phyloP scores from a whole-genome alignment of 2,329 filamentous ascomycete species.

The Ophiostoma sp. region DNA sequence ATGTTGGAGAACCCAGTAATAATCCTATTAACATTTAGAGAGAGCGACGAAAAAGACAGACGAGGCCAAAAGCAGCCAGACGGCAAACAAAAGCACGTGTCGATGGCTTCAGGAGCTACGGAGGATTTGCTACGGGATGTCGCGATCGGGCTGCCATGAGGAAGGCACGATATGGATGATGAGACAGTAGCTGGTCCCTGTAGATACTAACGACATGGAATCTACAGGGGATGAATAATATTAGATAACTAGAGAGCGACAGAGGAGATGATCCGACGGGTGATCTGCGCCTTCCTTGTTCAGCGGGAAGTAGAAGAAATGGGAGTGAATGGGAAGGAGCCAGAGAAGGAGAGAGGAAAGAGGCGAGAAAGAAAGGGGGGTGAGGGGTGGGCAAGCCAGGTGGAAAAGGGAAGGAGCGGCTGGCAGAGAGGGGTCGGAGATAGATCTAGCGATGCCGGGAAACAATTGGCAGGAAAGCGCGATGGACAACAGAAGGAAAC shows the following conservation, averaged over 20 bases:
- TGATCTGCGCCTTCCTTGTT: slow-evolving; percentile 11
- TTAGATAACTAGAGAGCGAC: slow-evolving; percentile 1
- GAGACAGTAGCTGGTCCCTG: slow-evolving; percentile 2
- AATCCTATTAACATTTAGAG: neutral
- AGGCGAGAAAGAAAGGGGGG: neutral
- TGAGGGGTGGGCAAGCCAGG: neutral
- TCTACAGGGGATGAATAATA: neutral
- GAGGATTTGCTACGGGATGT: neutral
- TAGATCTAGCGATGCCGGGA: neutral
- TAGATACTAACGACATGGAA: neutral
- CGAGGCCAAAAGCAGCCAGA: neutral
- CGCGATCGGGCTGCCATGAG: neutral
- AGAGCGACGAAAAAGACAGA: neutral
- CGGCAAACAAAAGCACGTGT: neutral
- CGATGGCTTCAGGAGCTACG: neutral
- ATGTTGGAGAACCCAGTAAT: neutral
- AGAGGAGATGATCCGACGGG: slow-evolving; percentile 9
- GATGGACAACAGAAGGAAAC: neutral
- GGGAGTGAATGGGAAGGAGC: neutral
- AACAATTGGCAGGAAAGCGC: neutral
- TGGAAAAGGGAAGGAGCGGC: neutral
- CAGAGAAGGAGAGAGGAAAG: neutral
- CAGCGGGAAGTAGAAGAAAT: neutral
- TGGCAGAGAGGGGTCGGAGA: slow-evolving; percentile 1
- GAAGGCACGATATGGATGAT: neutral